Percentiles rank a stretch among this genome's conserved stretches.
Conservation (phyloP, 2,329 filamentous ascomycete species). For the Colletotrichum neosansevieriae region DNA sequence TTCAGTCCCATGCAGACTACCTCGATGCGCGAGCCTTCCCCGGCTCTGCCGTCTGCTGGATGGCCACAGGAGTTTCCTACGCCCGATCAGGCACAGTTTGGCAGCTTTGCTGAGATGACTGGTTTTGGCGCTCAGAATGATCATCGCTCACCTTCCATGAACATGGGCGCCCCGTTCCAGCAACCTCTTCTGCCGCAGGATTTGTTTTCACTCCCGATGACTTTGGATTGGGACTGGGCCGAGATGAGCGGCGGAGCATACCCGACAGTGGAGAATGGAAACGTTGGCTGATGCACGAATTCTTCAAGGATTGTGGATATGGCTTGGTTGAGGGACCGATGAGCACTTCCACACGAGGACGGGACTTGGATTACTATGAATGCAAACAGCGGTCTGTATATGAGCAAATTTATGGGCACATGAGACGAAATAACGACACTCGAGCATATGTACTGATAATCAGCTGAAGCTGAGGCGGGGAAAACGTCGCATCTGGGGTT, state of each 20-base stretch:
- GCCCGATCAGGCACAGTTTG: constrained; percentile 52
- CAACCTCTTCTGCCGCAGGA: constrained; percentile 93
- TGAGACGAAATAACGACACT: constrained; percentile 33
- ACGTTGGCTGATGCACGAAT: constrained; percentile 52
- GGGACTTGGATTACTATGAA: neutral
- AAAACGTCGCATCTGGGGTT: constrained; percentile 9
- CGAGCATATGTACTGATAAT: constrained; percentile 37
- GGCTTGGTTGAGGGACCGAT: neutral
- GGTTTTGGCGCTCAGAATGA: constrained; percentile 54
- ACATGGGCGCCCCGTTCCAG: constrained; percentile 66
- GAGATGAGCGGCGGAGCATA: constrained; percentile 76
- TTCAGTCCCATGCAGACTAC: constrained; percentile 54
- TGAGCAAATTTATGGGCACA: constrained; percentile 29
- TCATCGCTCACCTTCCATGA: constrained; percentile 51
- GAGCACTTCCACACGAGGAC: constrained; percentile 29
- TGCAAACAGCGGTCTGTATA: constrained; percentile 12
- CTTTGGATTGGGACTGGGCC: constrained; percentile 88
- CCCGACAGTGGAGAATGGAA: constrained; percentile 73
- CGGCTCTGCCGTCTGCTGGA: constrained; percentile 56
- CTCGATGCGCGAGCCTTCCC: constrained; percentile 57
- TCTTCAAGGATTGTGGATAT: neutral
- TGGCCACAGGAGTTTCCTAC: constrained; percentile 62
- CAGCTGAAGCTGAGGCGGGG: constrained; percentile 18
- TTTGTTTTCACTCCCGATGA: constrained; percentile 96
- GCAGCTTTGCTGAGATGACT: constrained; percentile 59